Percentiles rank a stretch among this genome's conserved stretches.
Evolutionary conservation across 2,329 filamentous ascomycete genomes (phyloP).

Genomic region (Ustulina deusta): DNA sequence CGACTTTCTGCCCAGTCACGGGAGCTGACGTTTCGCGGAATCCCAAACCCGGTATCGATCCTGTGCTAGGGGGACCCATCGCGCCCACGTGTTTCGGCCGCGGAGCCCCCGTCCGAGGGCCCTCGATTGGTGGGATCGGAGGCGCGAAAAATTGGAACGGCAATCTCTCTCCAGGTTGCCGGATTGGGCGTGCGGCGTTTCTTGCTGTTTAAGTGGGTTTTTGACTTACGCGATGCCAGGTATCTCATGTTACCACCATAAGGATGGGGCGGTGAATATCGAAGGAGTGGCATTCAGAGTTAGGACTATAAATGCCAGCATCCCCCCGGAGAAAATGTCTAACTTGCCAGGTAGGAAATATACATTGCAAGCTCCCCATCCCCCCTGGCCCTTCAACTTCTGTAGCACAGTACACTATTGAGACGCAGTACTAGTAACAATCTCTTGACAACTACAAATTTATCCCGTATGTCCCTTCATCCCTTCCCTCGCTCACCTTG

Average conservation of each 20-base stretch:
- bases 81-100: slow-evolving; percentile 20
- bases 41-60: slow-evolving; percentile 27
- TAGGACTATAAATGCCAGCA: not conserved
- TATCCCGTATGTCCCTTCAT: too few relatives aligned
- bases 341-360: too few relatives aligned
- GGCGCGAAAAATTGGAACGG: slow-evolving; percentile 39
- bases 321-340: not conserved
- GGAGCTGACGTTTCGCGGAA: slow-evolving; percentile 1
- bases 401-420: too few relatives aligned
- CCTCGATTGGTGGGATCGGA: slow-evolving; percentile 41
- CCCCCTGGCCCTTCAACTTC: too few relatives aligned
- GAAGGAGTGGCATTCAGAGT: not conserved
- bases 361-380: too few relatives aligned
- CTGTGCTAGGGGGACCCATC: slow-evolving; percentile 26
- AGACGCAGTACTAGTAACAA: too few relatives aligned
- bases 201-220: slow-evolving; percentile 5
- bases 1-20: not conserved
- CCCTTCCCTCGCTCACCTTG: too few relatives aligned
- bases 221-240: not conserved
- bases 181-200: slow-evolving; percentile 36
- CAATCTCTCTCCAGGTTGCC: slow-evolving; percentile 45
- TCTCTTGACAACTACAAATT: too few relatives aligned
- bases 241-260: not conserved
- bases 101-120: slow-evolving; percentile 17
- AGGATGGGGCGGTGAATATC: too few relatives aligned